Evolutionary conservation across 345 rosid species (phyloP).

Genomic region (Jatropha curcas): DNA sequence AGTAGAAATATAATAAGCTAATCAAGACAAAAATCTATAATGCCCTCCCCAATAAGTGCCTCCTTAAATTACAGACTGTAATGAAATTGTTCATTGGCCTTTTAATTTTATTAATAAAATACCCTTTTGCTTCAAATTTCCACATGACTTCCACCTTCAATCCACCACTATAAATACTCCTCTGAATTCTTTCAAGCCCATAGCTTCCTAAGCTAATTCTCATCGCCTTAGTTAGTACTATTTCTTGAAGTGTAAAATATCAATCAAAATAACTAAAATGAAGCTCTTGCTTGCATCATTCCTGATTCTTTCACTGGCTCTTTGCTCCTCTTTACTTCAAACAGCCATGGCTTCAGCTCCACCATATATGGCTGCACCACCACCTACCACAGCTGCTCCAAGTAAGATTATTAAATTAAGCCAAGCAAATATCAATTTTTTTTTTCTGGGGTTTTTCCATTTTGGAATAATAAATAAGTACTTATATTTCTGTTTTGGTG

Average conservation of each 20-base stretch:
- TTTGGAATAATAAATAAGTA: too few relatives aligned
- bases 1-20: not conserved
- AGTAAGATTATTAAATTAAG: not conserved
- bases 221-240: not conserved
- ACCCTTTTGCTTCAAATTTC: not conserved
- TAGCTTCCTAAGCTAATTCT: not conserved
- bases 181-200: not conserved
- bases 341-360: slow-evolving; percentile 1
- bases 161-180: slow-evolving; percentile 13
- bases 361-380: not conserved
- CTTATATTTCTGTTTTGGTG: too few relatives aligned
- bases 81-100: slow-evolving; percentile 13
- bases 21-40: not conserved
- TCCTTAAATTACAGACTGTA: slow-evolving; percentile 29
- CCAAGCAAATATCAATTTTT: too few relatives aligned
- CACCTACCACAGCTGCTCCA: not conserved
- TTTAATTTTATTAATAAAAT: not conserved
- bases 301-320: slow-evolving; percentile 15
- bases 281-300: slow-evolving; percentile 12
- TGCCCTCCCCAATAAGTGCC: not conserved
- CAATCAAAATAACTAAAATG: slow-evolving; percentile 4
- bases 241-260: not conserved
- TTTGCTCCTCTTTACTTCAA: slow-evolving; percentile 20
- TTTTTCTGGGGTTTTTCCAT: not conserved
- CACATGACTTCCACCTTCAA: too few relatives aligned